Evolutionary conservation across 257 asterid genomes (phyloP).

Genomic region (Ehretia macrophylla): DNA sequence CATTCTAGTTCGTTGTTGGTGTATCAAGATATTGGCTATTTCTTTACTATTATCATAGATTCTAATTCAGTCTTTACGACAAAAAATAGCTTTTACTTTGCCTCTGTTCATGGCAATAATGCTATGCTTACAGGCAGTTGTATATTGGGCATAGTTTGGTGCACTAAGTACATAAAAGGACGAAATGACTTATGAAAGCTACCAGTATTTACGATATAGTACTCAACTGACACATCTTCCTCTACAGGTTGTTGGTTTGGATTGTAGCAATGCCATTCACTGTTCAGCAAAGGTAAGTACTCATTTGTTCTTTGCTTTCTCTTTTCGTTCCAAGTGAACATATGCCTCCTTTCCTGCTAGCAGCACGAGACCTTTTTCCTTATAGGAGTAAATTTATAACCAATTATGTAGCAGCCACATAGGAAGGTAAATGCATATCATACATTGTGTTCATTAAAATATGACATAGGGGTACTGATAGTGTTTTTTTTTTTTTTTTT

Average conservation of each 20-base stretch:
- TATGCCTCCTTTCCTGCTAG: no score
- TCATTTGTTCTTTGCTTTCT: no score
- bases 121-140: no score
- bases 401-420: no score
- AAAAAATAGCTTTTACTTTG: background rate
- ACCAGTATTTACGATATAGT: conserved; percentile 5
- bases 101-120: no score
- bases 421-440: no score
- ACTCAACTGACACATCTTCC: conserved; percentile 22
- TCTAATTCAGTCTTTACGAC: background rate
- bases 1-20: conserved; percentile 1
- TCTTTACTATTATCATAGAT: background rate
- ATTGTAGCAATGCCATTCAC: conserved; percentile 81
- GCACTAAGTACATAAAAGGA: background rate
- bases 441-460: background rate
- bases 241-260: conserved; percentile 84
- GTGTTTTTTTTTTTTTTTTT: conserved; percentile 9
- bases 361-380: background rate
- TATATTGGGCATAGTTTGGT: background rate
- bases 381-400: background rate
- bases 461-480: background rate
- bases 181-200: conserved; percentile 9
- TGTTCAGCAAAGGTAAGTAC: conserved; percentile 96
- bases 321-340: conserved; percentile 4
- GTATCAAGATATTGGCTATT: conserved; percentile 1